Evolutionary conservation across 2,329 filamentous ascomycete species (phyloP).

Genomic region (Fonsecaea nubica): DNA sequence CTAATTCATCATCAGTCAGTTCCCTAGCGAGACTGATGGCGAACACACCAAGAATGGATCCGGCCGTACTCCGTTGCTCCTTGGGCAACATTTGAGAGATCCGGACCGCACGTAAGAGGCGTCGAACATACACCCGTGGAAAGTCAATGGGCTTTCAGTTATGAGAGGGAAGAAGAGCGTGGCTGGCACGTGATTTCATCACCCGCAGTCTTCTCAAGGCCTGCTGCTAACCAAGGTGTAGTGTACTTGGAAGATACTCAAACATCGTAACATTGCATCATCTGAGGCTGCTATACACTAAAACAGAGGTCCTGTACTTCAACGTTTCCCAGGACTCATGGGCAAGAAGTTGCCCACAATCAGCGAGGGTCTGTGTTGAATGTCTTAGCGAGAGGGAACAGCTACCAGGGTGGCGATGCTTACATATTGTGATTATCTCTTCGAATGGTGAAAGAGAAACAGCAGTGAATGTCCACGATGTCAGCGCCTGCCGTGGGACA

Average conservation of each 20-base stretch:
- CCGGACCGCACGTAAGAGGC: neutral
- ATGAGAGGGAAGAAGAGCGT: neutral
- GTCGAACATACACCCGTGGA: neutral
- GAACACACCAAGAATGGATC: conserved; percentile 32
- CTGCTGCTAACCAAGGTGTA: neutral
- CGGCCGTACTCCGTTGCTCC: conserved; percentile 19
- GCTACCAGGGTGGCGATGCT: conserved; percentile 51
- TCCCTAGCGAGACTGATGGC: neutral
- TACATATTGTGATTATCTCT: conserved; percentile 96
- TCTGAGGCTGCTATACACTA: conserved; percentile 21
- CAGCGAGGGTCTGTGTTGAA: conserved; percentile 73
- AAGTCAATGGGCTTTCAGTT: neutral
- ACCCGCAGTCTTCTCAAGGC: neutral
- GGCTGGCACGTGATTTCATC: neutral
- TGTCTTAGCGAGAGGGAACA: conserved; percentile 46
- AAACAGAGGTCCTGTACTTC: conserved; percentile 11
- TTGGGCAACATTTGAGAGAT: conserved; percentile 24
- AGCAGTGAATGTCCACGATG: conserved; percentile 82
- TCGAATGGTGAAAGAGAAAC: conserved; percentile 96
- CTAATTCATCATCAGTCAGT: conserved; percentile 33
- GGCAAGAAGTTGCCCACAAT: conserved; percentile 98
- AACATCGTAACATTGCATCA: conserved; percentile 10
- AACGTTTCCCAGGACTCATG: conserved; percentile 55
- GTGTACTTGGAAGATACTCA: neutral
- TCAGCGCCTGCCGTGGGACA: conserved; percentile 74